Base-by-base conservation (phyloP, 768 basidiomycete species). In the Boletellus emodensis region DNA sequence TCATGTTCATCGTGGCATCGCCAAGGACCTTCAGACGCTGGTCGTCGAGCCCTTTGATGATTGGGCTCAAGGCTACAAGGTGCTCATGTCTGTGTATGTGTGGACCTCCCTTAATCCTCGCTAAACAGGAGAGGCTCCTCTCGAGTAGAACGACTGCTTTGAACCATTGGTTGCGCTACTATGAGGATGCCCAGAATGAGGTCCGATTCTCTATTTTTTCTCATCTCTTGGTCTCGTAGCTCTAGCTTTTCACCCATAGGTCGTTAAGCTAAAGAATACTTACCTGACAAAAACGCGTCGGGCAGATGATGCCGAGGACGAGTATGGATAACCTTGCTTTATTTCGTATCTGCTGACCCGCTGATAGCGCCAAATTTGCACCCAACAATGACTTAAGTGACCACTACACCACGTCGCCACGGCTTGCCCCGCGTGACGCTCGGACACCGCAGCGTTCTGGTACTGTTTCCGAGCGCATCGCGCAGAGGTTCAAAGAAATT, bases 291-390 rank as follows among this genome's bases (percentile, higher is more conserved):
- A 93, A 68, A 84, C 81, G 0, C 81, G 90, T 47, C 80, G 81
- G 36, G 93, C 94, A 14, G 94, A 96, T 59, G 94, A 96, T 62
- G 85, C 87, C 8, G 92, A 92, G 65, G 94, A 96, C 65, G 93
- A 95, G 94, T 95, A 68, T 61, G 91, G 75, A 6, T 1, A 13
- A 12, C 26, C 35, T 44, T 44, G 39, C 28, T 46, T 43, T 38
- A 24, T 33, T 12, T n/a, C 7, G 10, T 32, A 3, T 22, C 26
- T 34, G 13, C 51, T 63, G 24, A 57, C 34, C 53, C 49, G 55
- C 54, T 51, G 35, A 45, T 61, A 95, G 93, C 66, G 89, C 81
- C 37, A 91, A 90, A 61, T 95, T 95, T 61, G 90, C 91, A 6
- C 93, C 93, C 7, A 84, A 78, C 60, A 70, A 71, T 40, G 77